Evolutionary conservation across 2,329 filamentous ascomycete species (phyloP), one percentile per base, ranked within the genome.

Genomic region (Exophiala spinifera): DNA sequence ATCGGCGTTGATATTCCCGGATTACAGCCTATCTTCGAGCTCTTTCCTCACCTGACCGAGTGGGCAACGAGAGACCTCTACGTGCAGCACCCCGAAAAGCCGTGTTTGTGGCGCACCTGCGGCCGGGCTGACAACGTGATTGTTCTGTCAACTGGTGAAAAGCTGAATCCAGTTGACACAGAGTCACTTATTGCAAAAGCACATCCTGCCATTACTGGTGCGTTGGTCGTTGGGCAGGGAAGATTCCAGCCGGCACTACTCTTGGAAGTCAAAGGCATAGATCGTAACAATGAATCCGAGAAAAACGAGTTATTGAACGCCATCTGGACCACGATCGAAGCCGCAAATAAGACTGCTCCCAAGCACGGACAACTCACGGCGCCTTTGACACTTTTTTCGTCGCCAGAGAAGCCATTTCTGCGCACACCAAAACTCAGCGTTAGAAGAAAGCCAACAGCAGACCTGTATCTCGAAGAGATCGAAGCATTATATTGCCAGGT

Each of bases 131-230:
- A 79, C 46, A 76, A 79, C 57, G 69, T 72, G 5, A 63, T 79
- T 4, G 73, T 73, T 0, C 63, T 79, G 3, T 66, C 74, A 3
- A 79, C 79, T 51, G 76, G 76, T 6, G 76, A 79, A 62, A 79
- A 79, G 53, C 73, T 76, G 1, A 69, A 75, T 17, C 76, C 76
- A 0, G 65, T 78, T 3, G 66, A 70, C 0, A 71, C 77, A 23
- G 84, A 86, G 64, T 75, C 78, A 2, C 70, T 73, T 0, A 76
- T 85, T 4, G 21, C 23, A 25, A 25, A 45, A 37, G 45, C 25
- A 1, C 39, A 51, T 45, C 23, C 52, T 4, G 4, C 31, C 8
- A 25, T 59, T 1, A 55, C 36, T 4, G 19, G 17, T 10, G 51
- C 46, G 7, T 4, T 53, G 10, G 19, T 40, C 8, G 19, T 31